Conservation (phyloP, 2,329 filamentous ascomycete genomes). For the Bipolaris victoriae region DNA sequence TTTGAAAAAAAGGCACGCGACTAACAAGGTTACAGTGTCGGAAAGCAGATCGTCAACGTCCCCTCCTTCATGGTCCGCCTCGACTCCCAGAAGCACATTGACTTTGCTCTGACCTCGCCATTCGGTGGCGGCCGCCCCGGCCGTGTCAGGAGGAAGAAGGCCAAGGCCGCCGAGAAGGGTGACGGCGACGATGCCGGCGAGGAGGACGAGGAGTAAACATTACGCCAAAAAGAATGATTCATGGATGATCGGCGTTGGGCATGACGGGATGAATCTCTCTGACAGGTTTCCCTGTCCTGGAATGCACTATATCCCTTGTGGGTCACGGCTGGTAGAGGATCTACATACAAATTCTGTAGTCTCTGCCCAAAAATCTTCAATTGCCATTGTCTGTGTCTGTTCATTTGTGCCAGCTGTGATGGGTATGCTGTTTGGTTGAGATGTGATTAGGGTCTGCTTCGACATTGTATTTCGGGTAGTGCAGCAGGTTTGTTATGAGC, state of each 20-base stretch:
- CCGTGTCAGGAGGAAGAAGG: conserved; percentile 99
- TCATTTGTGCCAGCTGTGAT: conserved; percentile 1
- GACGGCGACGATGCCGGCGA: conserved; percentile 83
- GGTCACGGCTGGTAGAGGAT: conserved; percentile 36
- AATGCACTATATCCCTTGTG: conserved; percentile 41
- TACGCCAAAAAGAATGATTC: conserved; percentile 37
- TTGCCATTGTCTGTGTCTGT: conserved; percentile 34
- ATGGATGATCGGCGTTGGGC: conserved; percentile 47
- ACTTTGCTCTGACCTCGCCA: conserved; percentile 96
- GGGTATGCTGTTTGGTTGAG: neutral
- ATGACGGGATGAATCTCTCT: conserved; percentile 45
- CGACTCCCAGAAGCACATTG: conserved; percentile 99
- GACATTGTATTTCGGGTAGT: no score
- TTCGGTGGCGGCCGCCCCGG: conserved; percentile 97
- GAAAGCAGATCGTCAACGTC: conserved; percentile 99
- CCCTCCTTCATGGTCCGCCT: conserved; percentile 99
- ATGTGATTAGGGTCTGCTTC: neutral
- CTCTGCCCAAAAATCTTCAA: conserved; percentile 43
- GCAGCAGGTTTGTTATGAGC: no score
- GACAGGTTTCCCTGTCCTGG: conserved; percentile 37
- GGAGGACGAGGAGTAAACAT: conserved; percentile 74
- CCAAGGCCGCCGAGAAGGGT: conserved; percentile 88
- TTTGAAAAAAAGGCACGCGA: neutral
- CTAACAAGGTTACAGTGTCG: conserved; percentile 67
- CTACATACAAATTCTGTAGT: conserved; percentile 39